Evolutionary conservation across 805 yeast species (phyloP).

Genomic region (Ogataea corticis): DNA sequence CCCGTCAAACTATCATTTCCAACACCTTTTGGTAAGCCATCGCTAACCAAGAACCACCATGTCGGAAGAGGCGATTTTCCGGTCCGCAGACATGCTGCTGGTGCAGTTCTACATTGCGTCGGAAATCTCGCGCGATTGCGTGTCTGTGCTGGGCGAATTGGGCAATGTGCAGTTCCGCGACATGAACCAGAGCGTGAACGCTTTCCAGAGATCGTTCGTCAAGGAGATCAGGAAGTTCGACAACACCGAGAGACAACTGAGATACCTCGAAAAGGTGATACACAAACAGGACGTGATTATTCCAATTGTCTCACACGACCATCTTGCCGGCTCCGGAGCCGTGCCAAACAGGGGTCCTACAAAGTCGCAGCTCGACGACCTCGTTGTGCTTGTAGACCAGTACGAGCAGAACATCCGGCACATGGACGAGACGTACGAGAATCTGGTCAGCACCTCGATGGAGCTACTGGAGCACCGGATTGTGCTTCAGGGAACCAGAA

Average conservation of each 20-base stretch:
- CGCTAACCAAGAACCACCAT: no score
- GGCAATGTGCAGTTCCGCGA: conserved; percentile 89
- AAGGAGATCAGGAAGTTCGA: conserved; percentile 82
- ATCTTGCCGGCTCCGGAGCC: conserved; percentile 21
- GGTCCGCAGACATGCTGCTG: conserved; percentile 95
- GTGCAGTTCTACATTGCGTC: conserved; percentile 89
- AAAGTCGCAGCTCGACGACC: conserved; percentile 70
- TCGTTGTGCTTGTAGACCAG: conserved; percentile 55
- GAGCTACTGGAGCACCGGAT: conserved; percentile 69
- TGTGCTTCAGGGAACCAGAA: conserved; percentile 42
- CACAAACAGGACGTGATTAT: conserved; percentile 45
- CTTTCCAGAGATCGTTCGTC: conserved; percentile 90
- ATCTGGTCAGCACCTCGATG: conserved; percentile 56
- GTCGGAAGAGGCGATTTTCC: conserved; percentile 25
- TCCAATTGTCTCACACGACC: conserved; percentile 28
- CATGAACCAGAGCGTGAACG: conserved; percentile 72
- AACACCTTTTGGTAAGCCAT: no score
- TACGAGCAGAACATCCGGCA: conserved; percentile 73
- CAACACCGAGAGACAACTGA: conserved; percentile 83
- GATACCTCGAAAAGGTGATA: conserved; percentile 52
- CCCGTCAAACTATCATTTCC: no score
- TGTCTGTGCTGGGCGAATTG: conserved; percentile 82
- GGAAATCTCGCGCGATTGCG: conserved; percentile 84
- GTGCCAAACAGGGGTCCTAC: conserved; percentile 19
- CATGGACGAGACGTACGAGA: conserved; percentile 67